Percentiles rank a stretch among this genome's conserved stretches.
Evolutionary conservation across 352 stramenopile species (phyloP).

Genomic region (Globisporangium barbulae): DNA sequence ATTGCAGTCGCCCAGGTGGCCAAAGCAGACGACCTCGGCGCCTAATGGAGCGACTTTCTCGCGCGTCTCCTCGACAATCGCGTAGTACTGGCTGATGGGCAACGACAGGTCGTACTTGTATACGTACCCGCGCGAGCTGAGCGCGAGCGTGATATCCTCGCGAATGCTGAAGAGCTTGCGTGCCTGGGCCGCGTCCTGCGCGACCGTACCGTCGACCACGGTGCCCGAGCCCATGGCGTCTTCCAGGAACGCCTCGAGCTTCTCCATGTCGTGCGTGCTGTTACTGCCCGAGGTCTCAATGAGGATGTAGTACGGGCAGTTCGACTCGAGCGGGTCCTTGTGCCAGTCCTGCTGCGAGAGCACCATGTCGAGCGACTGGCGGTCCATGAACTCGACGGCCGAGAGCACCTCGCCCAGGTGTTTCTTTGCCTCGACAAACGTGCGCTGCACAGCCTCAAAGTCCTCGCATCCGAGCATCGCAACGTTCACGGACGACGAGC

Average conservation of each 20-base stretch:
- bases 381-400: constrained; percentile 96
- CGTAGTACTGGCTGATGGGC: constrained; percentile 90
- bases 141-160: constrained; percentile 91
- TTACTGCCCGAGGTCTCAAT: constrained; percentile 95
- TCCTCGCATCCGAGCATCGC: constrained; percentile 89
- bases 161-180: constrained; percentile 93
- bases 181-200: constrained; percentile 90
- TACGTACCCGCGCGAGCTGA: constrained; percentile 84
- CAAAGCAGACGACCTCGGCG: constrained; percentile 84
- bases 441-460: constrained; percentile 82
- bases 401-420: constrained; percentile 93
- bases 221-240: constrained; percentile 60
- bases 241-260: constrained; percentile 85
- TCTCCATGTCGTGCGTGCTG: constrained; percentile 89
- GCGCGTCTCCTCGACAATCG: constrained; percentile 83
- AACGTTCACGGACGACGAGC: constrained; percentile 80
- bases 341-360: constrained; percentile 59
- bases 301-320: constrained; percentile 91
- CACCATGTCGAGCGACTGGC: constrained; percentile 86
- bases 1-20: constrained; percentile 96
- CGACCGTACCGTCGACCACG: constrained; percentile 91
- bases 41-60: constrained; percentile 39
- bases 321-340: constrained; percentile 62
- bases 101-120: constrained; percentile 99
- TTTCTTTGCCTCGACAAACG: constrained; percentile 83